These are phyloP conservation scores for Paramecium primaurelia DNA, from an alignment of 73 alveolate species.

Conservation along the genomic window DNA sequence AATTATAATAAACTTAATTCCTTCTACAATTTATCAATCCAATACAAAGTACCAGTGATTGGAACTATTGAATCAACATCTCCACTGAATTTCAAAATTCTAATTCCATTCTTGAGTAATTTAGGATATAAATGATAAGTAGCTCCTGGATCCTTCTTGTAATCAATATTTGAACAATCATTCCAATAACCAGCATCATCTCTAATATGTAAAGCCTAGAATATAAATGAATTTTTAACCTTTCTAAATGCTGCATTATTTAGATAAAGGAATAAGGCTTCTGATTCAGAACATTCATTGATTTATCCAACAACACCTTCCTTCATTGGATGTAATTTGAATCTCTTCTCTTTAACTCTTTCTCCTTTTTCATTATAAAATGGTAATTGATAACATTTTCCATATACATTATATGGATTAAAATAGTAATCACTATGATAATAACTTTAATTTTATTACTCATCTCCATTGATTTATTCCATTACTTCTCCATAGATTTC, in stretches of 20 bases:
- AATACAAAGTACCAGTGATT: constrained; percentile 22
- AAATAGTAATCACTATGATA: background rate
- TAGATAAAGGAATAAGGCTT: background rate
- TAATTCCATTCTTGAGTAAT: constrained; percentile 48
- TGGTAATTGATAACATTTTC: constrained; percentile 20
- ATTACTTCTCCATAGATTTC: background rate
- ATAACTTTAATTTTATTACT: background rate
- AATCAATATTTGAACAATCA: background rate
- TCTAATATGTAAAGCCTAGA: background rate
- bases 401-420: constrained; percentile 39
- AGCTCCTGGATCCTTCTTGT: constrained; percentile 18
- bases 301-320: background rate
- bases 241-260: background rate
- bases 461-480: background rate
- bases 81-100: constrained; percentile 67
- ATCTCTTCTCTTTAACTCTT: background rate
- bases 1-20: background rate
- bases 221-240: background rate
- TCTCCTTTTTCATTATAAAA: background rate
- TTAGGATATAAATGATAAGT: constrained; percentile 43
- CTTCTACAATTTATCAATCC: background rate
- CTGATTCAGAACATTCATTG: background rate
- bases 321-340: background rate
- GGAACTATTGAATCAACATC: constrained; percentile 9
- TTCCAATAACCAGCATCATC: constrained; percentile 2